A percentile compares a stretch with the other conserved stretches of the same genome.
These are phyloP conservation scores for Paulownia fortunei DNA, from an alignment of 257 asterid species.

Conservation along the genomic window DNA sequence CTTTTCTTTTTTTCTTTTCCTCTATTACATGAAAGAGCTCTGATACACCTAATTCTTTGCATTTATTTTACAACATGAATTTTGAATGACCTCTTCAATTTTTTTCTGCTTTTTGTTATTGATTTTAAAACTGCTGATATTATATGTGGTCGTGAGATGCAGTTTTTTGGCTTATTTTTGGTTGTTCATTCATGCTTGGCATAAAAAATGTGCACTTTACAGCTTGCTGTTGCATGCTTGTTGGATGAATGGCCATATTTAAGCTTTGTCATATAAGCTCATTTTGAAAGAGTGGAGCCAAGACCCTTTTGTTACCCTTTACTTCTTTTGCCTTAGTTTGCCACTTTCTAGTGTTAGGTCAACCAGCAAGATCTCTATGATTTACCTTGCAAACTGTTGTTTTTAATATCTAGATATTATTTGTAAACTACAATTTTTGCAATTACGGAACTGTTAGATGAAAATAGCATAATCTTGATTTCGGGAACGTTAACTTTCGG, in stretches of 20 bases:
- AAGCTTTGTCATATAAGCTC: neutral
- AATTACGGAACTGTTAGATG: neutral
- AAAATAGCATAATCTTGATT: neutral
- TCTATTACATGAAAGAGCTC: neutral
- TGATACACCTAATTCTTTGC: too few species aligned
- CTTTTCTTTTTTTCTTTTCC: neutral
- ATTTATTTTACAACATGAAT: too few species aligned
- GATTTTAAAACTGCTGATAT: too few species aligned
- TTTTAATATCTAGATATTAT: neutral
- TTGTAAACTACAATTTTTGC: neutral
- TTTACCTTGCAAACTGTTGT: neutral
- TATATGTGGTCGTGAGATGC: too few species aligned
- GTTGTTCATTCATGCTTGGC: neutral
- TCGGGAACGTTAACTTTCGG: neutral
- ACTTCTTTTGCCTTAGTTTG: neutral
- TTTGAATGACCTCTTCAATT: too few species aligned
- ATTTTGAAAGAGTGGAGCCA: neutral
- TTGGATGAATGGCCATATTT: neutral
- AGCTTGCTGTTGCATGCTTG: neutral
- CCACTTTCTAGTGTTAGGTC: neutral
- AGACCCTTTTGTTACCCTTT: constrained; percentile 5
- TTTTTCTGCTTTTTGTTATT: too few species aligned
- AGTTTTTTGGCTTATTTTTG: neutral
- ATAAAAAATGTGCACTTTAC: neutral
- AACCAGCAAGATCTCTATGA: neutral